Evolutionary conservation across 192 early-diverging fungal genomes (phyloP), one percentile per base, ranked within the genome.

Genomic region (Rhizophagus sp.): DNA sequence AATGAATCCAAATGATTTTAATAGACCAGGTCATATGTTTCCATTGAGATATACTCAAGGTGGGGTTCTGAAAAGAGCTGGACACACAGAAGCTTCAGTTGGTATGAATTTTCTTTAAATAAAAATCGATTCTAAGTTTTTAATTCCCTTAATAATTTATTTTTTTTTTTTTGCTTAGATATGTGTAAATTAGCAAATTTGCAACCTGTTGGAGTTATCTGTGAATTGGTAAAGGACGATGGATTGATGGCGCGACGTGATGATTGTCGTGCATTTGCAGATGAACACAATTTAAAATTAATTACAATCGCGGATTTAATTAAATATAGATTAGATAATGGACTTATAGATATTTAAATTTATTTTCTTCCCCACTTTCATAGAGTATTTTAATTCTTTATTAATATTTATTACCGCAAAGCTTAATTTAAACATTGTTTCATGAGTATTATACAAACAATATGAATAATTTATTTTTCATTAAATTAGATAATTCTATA

Each of bases 241-340:
- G 97, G 98, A 3, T 88, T 87, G 0, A 98, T 99, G 96, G 97
- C 97, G 62, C 89, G 98, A 36, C 83, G 97, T 24, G 95, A 98
- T 83, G 97, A 99, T 84, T 94, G 97, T 70, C 85, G 87, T 62
- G 83, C 76, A 17, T 97, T 99, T 90, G 93, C 95, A n/a, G 90
- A 88, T 73, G 89, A 94, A 83, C 95, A 94, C 79, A 88, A 89
- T 0, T 86, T 99, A 62, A 95, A 91, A 84, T 74, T 99, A 73
- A 93, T 99, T 62, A 96, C 95, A 0, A 98, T 99, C 75, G 92
- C 88, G 57, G 95, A 96, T 77, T 84, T 98, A 5, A 91, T 93
- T 62, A 85, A 90, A 74, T 98, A 97, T 84, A 86, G 96, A 66
- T 70, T 90, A 79, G 81, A 84, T 8, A 80, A 87, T 77, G 82